phyloP scores from a whole-genome alignment of 192 early-diverging fungal genomes.

The Podila clonocystis region DNA sequence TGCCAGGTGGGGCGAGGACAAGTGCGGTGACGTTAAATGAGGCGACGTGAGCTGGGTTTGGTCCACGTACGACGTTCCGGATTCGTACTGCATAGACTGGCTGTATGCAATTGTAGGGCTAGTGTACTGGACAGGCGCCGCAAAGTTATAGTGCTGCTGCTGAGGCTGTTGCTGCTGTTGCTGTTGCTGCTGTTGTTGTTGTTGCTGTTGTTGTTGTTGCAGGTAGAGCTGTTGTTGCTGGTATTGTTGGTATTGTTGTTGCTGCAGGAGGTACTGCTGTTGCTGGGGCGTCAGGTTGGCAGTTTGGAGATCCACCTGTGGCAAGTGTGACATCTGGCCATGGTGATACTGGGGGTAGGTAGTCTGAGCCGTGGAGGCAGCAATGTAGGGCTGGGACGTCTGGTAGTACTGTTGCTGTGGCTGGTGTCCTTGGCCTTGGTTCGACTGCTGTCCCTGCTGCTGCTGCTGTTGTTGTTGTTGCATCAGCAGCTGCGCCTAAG shows the following conservation, averaged over 20 bases:
- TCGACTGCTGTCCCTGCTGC: slow-evolving; percentile 20
- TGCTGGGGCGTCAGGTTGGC: slow-evolving; percentile 27
- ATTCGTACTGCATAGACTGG: slow-evolving; percentile 38
- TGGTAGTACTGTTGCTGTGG: slow-evolving; percentile 4
- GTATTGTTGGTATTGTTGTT: slow-evolving; percentile 5
- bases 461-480: slow-evolving; percentile 18
- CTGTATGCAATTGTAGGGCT: slow-evolving; percentile 41
- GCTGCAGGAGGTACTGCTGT: slow-evolving; percentile 15
- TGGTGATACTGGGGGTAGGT: not conserved
- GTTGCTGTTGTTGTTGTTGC: slow-evolving; percentile 24
- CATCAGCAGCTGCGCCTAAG: slow-evolving; percentile 14
- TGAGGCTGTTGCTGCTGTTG: slow-evolving; percentile 33
- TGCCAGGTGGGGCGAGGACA: slow-evolving; percentile 34
- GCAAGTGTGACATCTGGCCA: slow-evolving; percentile 3
- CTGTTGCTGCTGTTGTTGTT: slow-evolving; percentile 11
- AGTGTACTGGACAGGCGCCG: slow-evolving; percentile 34
- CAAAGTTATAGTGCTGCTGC: slow-evolving; percentile 33
- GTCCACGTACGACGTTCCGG: slow-evolving; percentile 37
- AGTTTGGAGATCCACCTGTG: slow-evolving; percentile 8
- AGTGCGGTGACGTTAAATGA: slow-evolving; percentile 37
- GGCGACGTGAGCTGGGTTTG: slow-evolving; percentile 32
- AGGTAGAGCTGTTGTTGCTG: slow-evolving; percentile 26
- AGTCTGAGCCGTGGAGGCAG: not conserved
- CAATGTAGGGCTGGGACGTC: not conserved
- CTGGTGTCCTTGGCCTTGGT: slow-evolving; percentile 1